Base-by-base conservation (phyloP, 768 basidiomycete species). In the Agrocybe praecox region DNA sequence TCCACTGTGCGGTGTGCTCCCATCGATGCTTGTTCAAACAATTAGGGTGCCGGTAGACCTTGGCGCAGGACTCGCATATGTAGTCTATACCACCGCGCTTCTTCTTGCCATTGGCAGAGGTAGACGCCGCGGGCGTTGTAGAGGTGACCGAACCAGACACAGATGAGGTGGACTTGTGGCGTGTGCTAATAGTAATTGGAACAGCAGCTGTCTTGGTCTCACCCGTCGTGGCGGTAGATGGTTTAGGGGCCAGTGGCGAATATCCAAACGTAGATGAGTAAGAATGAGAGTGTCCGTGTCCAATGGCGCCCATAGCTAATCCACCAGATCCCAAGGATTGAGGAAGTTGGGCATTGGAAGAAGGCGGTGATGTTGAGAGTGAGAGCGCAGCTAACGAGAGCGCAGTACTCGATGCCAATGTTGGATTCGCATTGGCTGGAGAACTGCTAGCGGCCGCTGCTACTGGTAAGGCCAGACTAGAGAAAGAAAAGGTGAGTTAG, bases 1-100 rank as follows among this genome's bases (percentile, higher is more conserved):
- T 88, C 96, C 96, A 98, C 66, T 97, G 94, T 18, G 92, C 92
- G 32, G 92, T 93, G 68, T 96, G 94, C 67, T 98, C 96, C 96
- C 96, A 98, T 32, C 96, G 90, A 68, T 98, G 96, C 72, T 98
- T 98, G 72, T 96, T 92, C 47, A 98, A 79, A 72, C 96, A 98
- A 12, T 91, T 93, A 2, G 94, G 94, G 72, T 98, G 96, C 51
- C 90, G 86, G 71, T 92, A 94, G 36, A 91, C 95, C 90, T 98
- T 98, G 36, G 88, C 87, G 72, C 96, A 98, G 65, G 87, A 92
- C 76, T 98, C 96, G 74, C 96, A 98, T 60, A 86, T 89, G 76
- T 92, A 94, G 56, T 90, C 88, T 52, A 89, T 83, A 1, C 92
- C 94, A 55, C 91, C 94, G 55, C 91, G 84, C 73, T 92, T 93